Evolutionary conservation across 2,329 filamentous ascomycete genomes (phyloP), one percentile per base, ranked within the genome.

Genomic region (Talaromyces sp.): DNA sequence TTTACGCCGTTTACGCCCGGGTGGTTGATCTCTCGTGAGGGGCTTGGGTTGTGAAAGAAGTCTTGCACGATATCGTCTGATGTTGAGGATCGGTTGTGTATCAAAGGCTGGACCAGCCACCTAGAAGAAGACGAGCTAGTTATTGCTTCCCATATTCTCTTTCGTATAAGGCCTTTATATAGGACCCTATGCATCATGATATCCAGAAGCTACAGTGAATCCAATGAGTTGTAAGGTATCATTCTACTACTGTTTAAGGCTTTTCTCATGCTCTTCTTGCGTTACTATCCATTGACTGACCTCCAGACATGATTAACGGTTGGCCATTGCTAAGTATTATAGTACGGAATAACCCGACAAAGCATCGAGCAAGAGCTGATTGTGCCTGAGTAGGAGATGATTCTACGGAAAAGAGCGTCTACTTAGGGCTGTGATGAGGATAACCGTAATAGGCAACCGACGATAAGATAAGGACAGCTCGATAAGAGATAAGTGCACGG

Each of bases 401-500:
- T n/a, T n/a, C n/a, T n/a, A n/a, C n/a, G n/a, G n/a, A n/a, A n/a
- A 43, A 25, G 8, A 3, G 25, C 25, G 25, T 4, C n/a, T n/a
- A n/a, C 21, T 25, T 59, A 55, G 52, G 51, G 57, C 43, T 58
- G 52, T 28, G n/a, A 37, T n/a, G 3, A 53, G 8, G 19, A 54
- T 36, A 33, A n/a, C 33, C 56, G 33, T 11, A 37, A 35, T 36
- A 1, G 48, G 56, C 9, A 39, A 17, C 10, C 21, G 13, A 37
- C 65, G 68, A 70, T 73, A 73, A 74, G 73, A 74, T 73, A 73
- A 69, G 66, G 56, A 36, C 11, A 10, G 8, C 5, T 8, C 41
- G 54, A 56, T 56, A 56, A 56, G 53, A 31, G 54, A 56, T 50
- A 56, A 57, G 54, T 65, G 70, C 71, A 74, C 70, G 66, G 72